Evolutionary conservation across 2,329 filamentous ascomycete species (phyloP), one percentile per base, ranked within the genome.

Genomic region (Botrytis deweyae): DNA sequence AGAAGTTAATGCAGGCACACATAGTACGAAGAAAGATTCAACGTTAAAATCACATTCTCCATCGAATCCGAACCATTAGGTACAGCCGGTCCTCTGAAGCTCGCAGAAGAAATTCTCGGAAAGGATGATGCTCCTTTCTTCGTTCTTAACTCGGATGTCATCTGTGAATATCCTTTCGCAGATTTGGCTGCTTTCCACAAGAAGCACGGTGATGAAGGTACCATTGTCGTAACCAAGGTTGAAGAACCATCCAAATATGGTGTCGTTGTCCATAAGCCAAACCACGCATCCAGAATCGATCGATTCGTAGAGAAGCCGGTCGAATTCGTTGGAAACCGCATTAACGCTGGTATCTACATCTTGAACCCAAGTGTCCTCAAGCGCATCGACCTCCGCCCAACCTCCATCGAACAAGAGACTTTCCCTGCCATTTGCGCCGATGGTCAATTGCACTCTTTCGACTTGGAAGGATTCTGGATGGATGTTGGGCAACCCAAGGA

Each of bases 291-390:
- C 65, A 91, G 93, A 82, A 98, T 99, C 84, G 96, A 99, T 85
- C 94, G 96, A 79, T 99, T 99, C 86, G 96, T 99, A 79, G 95
- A 99, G 90, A 99, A 99, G 88, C 95, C 95, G 55, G 93, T 98
- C 82, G 94, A 98, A 86, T 98, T 98, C 82, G 95, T 98, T 74
- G 95, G 95, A 80, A 98, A 98, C 89, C 93, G 95, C 78, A 98
- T 98, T 88, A 98, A 98, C 81, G 96, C 95, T 79, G 96, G 96
- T 85, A 93, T 98, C 85, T 98, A 98, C 88, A 97, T 98, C 80
- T 88, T 98, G 81, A 98, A 98, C 88, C 94, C 95, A 67, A 94
- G 92, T 70, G 90, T 98, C 59, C 90, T 99, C 75, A 87, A 91
- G 78, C 93, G 95, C 83, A 98, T 99, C 81, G 95, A 98, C 84